phyloP scores from a whole-genome alignment of 179 eudicot species.

The Spinacia oleracea region DNA sequence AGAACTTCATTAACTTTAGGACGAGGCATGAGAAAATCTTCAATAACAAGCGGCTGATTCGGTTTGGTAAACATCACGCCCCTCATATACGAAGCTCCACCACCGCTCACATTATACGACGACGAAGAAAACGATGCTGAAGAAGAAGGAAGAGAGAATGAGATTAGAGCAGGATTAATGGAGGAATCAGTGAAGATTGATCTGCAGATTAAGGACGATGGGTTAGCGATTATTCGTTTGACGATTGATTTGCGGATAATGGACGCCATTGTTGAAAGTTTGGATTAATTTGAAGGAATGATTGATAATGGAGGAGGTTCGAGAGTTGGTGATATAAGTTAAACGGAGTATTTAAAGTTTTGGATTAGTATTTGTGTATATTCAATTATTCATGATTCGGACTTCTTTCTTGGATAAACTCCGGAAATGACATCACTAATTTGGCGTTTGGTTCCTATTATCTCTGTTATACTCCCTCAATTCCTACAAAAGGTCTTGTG shows the following conservation, averaged over 20 bases:
- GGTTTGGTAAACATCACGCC: slow-evolving; percentile 75
- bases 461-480: no score
- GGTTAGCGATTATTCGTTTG: not conserved
- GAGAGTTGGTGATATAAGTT: not conserved
- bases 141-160: not conserved
- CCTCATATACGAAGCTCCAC: slow-evolving; percentile 80
- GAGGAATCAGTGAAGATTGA: slow-evolving; percentile 5
- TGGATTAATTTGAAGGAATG: not conserved
- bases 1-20: slow-evolving; percentile 94
- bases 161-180: not conserved
- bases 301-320: not conserved
- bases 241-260: slow-evolving; percentile 22
- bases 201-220: not conserved
- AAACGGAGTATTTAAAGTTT: no score
- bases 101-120: slow-evolving; percentile 51
- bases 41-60: slow-evolving; percentile 75
- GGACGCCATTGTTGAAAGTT: slow-evolving; percentile 1
- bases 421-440: no score
- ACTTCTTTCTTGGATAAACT: no score
- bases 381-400: no score
- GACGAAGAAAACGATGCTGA: slow-evolving; percentile 21
- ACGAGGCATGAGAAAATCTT: slow-evolving; percentile 90
- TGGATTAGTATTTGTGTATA: no score
- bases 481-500: no score
- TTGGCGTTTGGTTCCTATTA: no score